Evolutionary conservation across 73 alveolate genomes (phyloP).

Genomic region (Stentor roeselii): DNA sequence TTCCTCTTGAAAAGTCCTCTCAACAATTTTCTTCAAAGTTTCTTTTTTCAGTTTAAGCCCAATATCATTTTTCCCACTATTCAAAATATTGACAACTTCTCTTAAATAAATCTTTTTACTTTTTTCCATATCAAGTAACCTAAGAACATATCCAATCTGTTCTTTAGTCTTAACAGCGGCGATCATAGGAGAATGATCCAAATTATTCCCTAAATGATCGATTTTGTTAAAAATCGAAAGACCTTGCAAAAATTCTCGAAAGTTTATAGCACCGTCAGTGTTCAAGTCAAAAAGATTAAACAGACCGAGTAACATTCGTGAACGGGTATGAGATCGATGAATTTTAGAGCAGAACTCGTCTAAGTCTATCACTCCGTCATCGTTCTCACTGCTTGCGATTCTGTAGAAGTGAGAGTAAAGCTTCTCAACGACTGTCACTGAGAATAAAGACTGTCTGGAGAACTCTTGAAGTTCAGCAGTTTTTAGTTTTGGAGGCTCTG

Average conservation of each 20-base stretch:
- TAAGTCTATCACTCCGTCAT: slow-evolving; percentile 22
- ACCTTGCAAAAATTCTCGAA: slow-evolving; percentile 27
- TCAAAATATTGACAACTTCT: not conserved
- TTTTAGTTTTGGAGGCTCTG: slow-evolving; percentile 9
- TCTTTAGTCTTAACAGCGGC: not conserved
- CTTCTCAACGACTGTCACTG: not conserved
- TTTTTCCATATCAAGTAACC: not conserved
- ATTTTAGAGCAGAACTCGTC: not conserved
- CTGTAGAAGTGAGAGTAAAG: not conserved
- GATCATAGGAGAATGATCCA: not conserved
- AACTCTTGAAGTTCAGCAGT: slow-evolving; percentile 18
- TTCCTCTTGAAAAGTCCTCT: not conserved
- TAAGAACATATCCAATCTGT: not conserved
- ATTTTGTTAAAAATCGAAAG: not conserved
- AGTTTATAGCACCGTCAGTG: slow-evolving; percentile 27
- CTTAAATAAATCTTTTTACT: not conserved
- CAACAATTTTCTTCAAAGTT: not conserved
- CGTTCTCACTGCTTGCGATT: not conserved
- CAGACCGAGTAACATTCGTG: not conserved
- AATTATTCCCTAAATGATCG: not conserved
- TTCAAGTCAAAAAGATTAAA: slow-evolving; percentile 24
- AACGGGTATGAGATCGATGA: not conserved
- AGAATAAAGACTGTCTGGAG: slow-evolving; percentile 3
- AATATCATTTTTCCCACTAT: not conserved
- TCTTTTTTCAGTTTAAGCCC: not conserved